Base-by-base conservation (phyloP, 2,329 filamentous ascomycete species). In the Onygenales sp. region DNA sequence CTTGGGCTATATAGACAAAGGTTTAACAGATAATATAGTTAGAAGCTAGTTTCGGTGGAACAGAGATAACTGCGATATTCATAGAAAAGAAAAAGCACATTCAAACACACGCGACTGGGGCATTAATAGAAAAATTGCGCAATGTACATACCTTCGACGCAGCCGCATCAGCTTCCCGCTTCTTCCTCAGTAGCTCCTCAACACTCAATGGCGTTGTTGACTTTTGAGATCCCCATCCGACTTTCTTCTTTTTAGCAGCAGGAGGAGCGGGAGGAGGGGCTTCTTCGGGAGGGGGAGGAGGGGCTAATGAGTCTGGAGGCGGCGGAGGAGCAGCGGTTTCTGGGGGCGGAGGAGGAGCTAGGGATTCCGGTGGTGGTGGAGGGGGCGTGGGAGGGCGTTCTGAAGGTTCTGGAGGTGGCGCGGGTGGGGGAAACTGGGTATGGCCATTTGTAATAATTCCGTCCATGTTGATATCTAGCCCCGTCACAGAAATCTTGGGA, bases 171-270 rank as follows among this genome's bases (percentile, higher is more conserved):
- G 87, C 86, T 57, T 88, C 89, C 66, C 87, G 88, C 77, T 94
- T 94, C 72, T 91, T 86, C 60, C 83, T 82, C 21, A 95, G 72
- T 4, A 95, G 79, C 62, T 95, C 87, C 69, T 95, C 90, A 54
- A 95, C 85, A 66, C 89, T 91, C 47, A 95, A 75, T 7, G 87
- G 87, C 6, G 67, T 65, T 3, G 61, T 54, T 6, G 65, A 57
- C 46, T 67, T 58, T 59, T 72, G 72, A 55, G 70, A 51, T 44
- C 60, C 56, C 64, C 71, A 61, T 10, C 75, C 76, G 76, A 76
- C 80, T 60, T 79, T 78, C 50, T 66, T 63, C 61, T 82, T 81
- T 64, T 81, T 80, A 61, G 78, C 74, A 5, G 66, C 59, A 3
- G 60, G 55, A 6, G 66, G 63, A 17, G 77, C 74, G 17, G 76